A percentile compares a stretch with the other conserved stretches of the same genome.
phyloP scores from a whole-genome alignment of 371 early-diverging fungal species.

The Circinella minor region DNA sequence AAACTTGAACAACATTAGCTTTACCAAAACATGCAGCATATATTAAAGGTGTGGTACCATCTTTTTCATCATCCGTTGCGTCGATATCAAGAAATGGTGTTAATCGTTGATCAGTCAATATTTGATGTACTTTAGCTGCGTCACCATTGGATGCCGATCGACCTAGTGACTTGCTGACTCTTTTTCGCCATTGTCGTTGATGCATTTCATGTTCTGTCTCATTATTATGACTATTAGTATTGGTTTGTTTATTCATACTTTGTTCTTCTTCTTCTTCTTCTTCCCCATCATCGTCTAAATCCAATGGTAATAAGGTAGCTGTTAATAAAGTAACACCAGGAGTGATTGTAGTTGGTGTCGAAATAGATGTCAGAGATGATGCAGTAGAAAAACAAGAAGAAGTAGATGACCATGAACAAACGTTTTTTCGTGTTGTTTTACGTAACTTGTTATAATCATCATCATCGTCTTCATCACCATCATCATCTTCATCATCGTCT shows the following conservation, averaged over 20 bases:
- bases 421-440: slow-evolving; percentile 13
- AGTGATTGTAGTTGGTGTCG: slow-evolving; percentile 13
- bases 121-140: slow-evolving; percentile 82
- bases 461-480: neutral
- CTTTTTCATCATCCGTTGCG: slow-evolving; percentile 66
- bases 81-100: slow-evolving; percentile 73
- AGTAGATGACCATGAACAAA: slow-evolving; percentile 21
- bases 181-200: slow-evolving; percentile 23
- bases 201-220: slow-evolving; percentile 18
- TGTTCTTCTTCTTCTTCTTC: slow-evolving; percentile 12
- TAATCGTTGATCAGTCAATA: slow-evolving; percentile 58
- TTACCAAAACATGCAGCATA: slow-evolving; percentile 88
- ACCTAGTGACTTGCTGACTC: slow-evolving; percentile 43
- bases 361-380: slow-evolving; percentile 9
- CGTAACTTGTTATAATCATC: neutral
- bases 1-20: slow-evolving; percentile 57
- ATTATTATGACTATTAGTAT: neutral
- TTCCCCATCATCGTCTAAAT: slow-evolving; percentile 16
- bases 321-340: slow-evolving; percentile 3
- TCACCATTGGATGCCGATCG: slow-evolving; percentile 83
- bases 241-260: neutral
- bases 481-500: neutral
- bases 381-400: slow-evolving; percentile 20
- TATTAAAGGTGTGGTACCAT: slow-evolving; percentile 80
- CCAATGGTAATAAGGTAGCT: neutral